phyloP scores from a whole-genome alignment of 257 asterid genomes.

The Solanum bulbocastanum region DNA sequence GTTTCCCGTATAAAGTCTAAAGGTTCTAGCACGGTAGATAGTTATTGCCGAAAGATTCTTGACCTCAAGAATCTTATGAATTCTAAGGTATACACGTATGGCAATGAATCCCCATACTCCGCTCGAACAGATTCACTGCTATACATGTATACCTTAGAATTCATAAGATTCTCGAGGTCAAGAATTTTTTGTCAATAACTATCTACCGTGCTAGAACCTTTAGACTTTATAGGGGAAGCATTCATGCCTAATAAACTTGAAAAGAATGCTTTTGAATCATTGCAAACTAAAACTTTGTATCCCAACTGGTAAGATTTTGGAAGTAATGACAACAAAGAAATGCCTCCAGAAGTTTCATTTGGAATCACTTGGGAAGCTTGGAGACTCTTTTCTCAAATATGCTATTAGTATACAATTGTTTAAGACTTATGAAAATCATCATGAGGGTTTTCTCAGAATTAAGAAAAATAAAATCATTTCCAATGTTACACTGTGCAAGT shows the following conservation, averaged over 20 bases:
- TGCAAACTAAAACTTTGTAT: too few species aligned
- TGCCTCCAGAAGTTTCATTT: slow-evolving; percentile 62
- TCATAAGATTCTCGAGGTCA: not conserved
- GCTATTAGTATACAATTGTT: slow-evolving; percentile 57
- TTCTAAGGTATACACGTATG: not conserved
- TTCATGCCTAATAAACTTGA: not conserved
- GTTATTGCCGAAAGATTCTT: not conserved
- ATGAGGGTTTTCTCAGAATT: slow-evolving; percentile 60
- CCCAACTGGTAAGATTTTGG: slow-evolving; percentile 21
- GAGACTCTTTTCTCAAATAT: slow-evolving; percentile 73
- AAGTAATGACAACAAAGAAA: slow-evolving; percentile 61
- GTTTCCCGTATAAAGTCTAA: too few species aligned
- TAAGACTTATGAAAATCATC: slow-evolving; percentile 33
- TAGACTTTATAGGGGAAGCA: not conserved
- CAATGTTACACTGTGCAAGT: slow-evolving; percentile 56
- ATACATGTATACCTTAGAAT: not conserved
- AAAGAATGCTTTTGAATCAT: too few species aligned
- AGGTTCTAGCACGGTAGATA: too few species aligned
- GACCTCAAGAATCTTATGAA: not conserved
- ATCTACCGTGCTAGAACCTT: not conserved
- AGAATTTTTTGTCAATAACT: not conserved
- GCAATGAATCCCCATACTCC: not conserved
- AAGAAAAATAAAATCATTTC: slow-evolving; percentile 36
- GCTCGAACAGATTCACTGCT: too few species aligned
- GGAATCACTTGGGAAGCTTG: slow-evolving; percentile 78